These are phyloP conservation scores for Heliamphora exappendiculata DNA, from an alignment of 148 eudicot genomes.

Conservation along the genomic window DNA sequence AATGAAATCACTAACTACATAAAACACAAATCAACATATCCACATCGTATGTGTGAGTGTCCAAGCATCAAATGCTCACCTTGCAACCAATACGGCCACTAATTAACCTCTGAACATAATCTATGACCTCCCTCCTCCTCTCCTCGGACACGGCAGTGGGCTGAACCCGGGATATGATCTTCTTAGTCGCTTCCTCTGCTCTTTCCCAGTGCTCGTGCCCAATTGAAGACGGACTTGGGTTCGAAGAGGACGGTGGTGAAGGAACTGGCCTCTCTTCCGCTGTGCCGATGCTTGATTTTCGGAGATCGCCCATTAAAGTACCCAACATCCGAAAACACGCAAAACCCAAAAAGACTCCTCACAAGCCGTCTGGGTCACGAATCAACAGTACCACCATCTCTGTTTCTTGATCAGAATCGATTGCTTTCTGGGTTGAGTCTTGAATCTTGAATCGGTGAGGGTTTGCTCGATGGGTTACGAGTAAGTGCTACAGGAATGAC, in stretches of 20 bases:
- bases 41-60: not conserved
- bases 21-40: not conserved
- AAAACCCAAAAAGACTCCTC: not conserved
- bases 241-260: constrained; percentile 20
- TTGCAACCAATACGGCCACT: constrained; percentile 33
- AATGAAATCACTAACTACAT: not conserved
- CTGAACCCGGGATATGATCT: constrained; percentile 43
- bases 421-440: not conserved
- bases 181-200: constrained; percentile 33
- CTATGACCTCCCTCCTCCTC: constrained; percentile 43
- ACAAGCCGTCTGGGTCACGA: not conserved
- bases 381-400: not conserved
- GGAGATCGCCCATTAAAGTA: constrained; percentile 41
- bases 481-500: not conserved
- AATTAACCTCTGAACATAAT: constrained; percentile 49
- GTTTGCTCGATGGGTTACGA: not conserved
- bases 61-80: constrained; percentile 18
- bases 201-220: constrained; percentile 30
- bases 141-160: constrained; percentile 47
- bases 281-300: constrained; percentile 34
- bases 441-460: not conserved
- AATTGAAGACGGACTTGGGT: constrained; percentile 12
- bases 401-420: not conserved
- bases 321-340: constrained; percentile 1
- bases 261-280: constrained; percentile 28